phyloP scores from a whole-genome alignment of 805 yeast genomes.

The Barnettozyma californica region DNA sequence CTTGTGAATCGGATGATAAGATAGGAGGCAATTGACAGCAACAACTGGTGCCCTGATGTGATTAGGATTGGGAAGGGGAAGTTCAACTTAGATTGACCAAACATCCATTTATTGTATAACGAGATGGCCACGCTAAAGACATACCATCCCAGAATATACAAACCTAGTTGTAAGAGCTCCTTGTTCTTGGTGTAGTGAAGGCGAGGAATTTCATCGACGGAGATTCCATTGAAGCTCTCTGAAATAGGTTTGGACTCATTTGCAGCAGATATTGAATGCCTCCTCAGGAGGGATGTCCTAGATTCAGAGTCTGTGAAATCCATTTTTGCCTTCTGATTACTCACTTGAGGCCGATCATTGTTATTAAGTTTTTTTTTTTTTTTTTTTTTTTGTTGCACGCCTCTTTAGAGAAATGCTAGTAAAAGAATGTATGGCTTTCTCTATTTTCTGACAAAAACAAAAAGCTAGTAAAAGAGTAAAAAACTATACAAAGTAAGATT shows the following conservation, averaged over 20 bases:
- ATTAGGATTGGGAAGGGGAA: slow-evolving; percentile 80
- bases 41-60: slow-evolving; percentile 80
- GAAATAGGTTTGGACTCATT: background rate
- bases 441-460: too few relatives aligned
- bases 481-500: too few relatives aligned
- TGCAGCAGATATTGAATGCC: background rate
- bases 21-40: slow-evolving; percentile 50
- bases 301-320: background rate
- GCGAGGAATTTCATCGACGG: background rate
- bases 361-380: background rate
- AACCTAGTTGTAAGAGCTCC: background rate
- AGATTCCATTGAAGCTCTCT: background rate
- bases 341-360: background rate
- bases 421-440: too few relatives aligned
- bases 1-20: slow-evolving; percentile 15
- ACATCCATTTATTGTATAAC: slow-evolving; percentile 96
- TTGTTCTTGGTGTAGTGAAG: background rate
- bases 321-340: background rate
- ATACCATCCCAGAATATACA: slow-evolving; percentile 55
- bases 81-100: slow-evolving; percentile 65
- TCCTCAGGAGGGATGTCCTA: background rate
- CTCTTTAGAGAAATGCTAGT: too few relatives aligned
- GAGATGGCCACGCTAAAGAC: slow-evolving; percentile 63
- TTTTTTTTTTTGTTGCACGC: too few relatives aligned
- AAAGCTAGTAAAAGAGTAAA: too few relatives aligned